Evolutionary conservation across 1,139 yeast species (phyloP), one percentile per base, ranked within the genome.

Genomic region (Oligophagozyma castellii): DNA sequence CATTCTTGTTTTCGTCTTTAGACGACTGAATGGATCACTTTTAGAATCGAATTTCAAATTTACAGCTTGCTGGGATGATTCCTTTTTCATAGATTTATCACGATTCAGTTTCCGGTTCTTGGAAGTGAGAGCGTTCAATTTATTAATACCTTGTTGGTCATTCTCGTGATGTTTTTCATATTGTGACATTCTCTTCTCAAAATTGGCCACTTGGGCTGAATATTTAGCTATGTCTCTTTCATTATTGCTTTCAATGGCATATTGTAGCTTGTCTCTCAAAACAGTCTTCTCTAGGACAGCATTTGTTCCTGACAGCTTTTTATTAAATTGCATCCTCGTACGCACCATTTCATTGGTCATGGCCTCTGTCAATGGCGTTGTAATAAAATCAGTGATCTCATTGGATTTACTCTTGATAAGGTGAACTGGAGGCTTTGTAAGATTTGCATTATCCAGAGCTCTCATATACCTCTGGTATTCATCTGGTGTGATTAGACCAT

Each of bases 21-120:
- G 67, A 52, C 96, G 70, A 38, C 83, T 73, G 55, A 89, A 89
- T 19, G 98, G 96, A 58, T 89, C 93, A 5, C 77, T 71, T 30
- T 61, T 65, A 12, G 61, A 59, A 28, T 65, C 73, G 30, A 67
- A 63, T 24, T 47, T 50, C 14, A 48, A 50, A 10, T 48, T 37
- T 19, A 61, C 64, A 27, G 58, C 60, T 44, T 64, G 64, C 37
- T 70, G 78, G 5, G 65, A 63, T 29, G 73, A 58, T 51, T 86
- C 96, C 1, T 94, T 95, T 44, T 70, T 68, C 44, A 93, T 72
- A 38, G 84, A 73, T 32, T 71, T 73, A 28, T 73, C 73, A 49
- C 73, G 74, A 54, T 86, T 89, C 37, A 78, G 67, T 44, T 73
- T 77, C 51, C 94, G 70, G 53, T 89, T 89, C 44, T 95, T 70